A percentile compares a stretch with the other conserved stretches of the same genome.
These are phyloP conservation scores for Pseudoneurospora amorphoporcata DNA, from an alignment of 495 filamentous ascomycete species.

Conservation along the genomic window DNA sequence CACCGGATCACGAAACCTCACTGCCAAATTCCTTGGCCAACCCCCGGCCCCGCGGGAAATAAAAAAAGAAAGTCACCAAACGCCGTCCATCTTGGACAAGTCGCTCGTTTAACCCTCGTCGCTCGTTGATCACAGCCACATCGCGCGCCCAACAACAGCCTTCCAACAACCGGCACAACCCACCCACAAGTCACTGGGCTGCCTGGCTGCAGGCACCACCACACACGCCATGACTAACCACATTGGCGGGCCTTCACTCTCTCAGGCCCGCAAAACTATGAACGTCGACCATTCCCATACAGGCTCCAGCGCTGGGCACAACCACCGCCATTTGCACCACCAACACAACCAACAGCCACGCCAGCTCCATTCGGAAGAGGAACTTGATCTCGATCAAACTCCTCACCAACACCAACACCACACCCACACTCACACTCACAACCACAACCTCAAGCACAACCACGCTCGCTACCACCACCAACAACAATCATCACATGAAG, in stretches of 20 bases:
- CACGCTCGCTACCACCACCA: slow-evolving; percentile 18
- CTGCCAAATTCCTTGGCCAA: neutral
- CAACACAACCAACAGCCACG: slow-evolving; percentile 8
- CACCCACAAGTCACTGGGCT: slow-evolving; percentile 4
- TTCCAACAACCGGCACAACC: neutral
- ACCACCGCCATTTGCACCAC: slow-evolving; percentile 24
- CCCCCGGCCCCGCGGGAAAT: neutral
- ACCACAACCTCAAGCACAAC: slow-evolving; percentile 16
- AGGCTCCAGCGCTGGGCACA: slow-evolving; percentile 17
- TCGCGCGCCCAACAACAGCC: neutral
- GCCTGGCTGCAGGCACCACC: slow-evolving; percentile 16
- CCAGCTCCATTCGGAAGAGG: neutral
- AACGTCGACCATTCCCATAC: slow-evolving; percentile 1
- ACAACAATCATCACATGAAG: neutral
- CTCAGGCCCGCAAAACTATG: slow-evolving; percentile 34
- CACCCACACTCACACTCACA: slow-evolving; percentile 12
- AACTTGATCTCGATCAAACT: neutral
- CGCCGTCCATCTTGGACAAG: neutral
- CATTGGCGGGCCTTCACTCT: slow-evolving; percentile 42
- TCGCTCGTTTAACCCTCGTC: neutral
- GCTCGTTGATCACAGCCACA: neutral
- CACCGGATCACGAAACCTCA: neutral
- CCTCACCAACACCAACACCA: slow-evolving; percentile 6
- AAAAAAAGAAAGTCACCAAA: neutral
- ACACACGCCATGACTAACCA: slow-evolving; percentile 39